Base-by-base conservation (phyloP, 441 rosid genomes). In the Gossypium gossypioides region DNA sequence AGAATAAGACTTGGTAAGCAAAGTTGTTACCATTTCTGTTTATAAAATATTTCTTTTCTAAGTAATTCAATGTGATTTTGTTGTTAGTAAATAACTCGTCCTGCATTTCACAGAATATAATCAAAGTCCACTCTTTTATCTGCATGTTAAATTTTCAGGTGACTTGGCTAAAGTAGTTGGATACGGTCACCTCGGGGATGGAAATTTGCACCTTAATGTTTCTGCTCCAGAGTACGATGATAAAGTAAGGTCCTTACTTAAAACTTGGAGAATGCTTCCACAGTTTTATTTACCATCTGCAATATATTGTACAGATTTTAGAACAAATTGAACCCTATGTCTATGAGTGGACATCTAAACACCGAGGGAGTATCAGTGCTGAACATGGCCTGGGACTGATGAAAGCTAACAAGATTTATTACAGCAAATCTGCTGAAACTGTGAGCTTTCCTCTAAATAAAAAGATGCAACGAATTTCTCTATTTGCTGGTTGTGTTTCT, bases 131-230 rank as follows among this genome's bases (percentile, higher is more conserved):
- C 27, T 48, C 22, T 54, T 27, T 60, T 58, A 56, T 44, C 22
- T 71, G 25, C 40, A 24, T 68, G 8, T 74, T 9, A 9, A 58
- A 61, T 73, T 72, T 73, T 71, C 80, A 93, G 98, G 90, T 81
- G 79, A 84, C 70, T 82, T 68, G 21, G 97, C 91, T 56, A 85
- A 79, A 73, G 99, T 90, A 12, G 81, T 90, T 78, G 97, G 83
- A 72, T 92, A 88, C 67, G 99, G 99, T 72, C 97, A 94, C 82
- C 93, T 94, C 10, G 97, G 99, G 71, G 97, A 94, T 9, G 89
- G 97, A 19, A 94, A 94, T 84, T 82, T 94, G 77, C 99, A 94
- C 81, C 91, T 94, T 51, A 92, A 94, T 78, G 78, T 94, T 78
- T 94, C 96, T 57, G 87, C 89, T 7, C 79, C 85, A 13, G 81